Conservation (phyloP, 257 asterid species). For the Plantago ovata region DNA sequence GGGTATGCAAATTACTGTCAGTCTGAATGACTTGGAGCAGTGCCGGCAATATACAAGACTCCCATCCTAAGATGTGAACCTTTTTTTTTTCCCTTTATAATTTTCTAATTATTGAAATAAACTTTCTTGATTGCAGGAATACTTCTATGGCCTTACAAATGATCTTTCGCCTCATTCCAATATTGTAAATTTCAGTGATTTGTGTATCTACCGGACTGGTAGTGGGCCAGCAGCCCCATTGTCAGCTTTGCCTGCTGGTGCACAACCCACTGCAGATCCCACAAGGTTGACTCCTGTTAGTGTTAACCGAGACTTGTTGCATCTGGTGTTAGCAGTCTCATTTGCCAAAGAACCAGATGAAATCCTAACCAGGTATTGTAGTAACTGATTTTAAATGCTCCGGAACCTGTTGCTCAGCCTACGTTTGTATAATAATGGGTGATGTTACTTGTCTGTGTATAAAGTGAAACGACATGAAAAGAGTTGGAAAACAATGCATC, state of each 20-base stretch:
- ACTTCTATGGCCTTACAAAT: constrained; percentile 85
- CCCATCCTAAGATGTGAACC: constrained; percentile 13
- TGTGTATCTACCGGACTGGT: constrained; percentile 71
- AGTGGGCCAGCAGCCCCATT: constrained; percentile 99
- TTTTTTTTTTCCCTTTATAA: not conserved
- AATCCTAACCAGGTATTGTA: constrained; percentile 71
- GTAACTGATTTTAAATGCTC: constrained; percentile 9
- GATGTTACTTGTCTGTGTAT: not conserved
- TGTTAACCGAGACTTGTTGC: constrained; percentile 67
- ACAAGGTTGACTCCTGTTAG: constrained; percentile 67
- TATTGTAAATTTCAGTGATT: constrained; percentile 60
- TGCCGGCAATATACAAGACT: too few relatives aligned
- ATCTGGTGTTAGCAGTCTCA: constrained; percentile 86
- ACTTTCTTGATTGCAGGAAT: constrained; percentile 67
- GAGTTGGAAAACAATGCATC: too few relatives aligned
- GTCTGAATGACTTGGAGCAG: too few relatives aligned
- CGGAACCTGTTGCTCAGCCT: not conserved
- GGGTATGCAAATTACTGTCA: constrained; percentile 53
- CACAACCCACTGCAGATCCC: constrained; percentile 88
- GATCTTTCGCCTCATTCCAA: constrained; percentile 96
- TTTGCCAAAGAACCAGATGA: constrained; percentile 86
- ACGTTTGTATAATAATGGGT: not conserved
- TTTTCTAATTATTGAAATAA: too few relatives aligned
- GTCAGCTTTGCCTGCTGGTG: constrained; percentile 95
- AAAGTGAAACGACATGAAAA: too few relatives aligned